Evolutionary conservation across 192 early-diverging fungal genomes (phyloP).

Genomic region (Gonapodya sp.): DNA sequence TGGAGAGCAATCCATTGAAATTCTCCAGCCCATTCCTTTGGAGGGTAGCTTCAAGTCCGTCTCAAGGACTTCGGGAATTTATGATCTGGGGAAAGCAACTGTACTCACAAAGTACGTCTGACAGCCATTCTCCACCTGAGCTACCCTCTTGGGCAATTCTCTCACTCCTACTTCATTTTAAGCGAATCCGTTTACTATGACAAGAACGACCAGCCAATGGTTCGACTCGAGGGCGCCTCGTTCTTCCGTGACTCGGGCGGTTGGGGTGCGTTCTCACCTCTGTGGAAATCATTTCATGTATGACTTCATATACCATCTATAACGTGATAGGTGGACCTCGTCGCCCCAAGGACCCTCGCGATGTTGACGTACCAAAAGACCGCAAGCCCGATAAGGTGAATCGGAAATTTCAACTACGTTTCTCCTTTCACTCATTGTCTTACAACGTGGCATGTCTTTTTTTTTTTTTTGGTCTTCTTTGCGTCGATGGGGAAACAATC

Average conservation of each 20-base stretch:
- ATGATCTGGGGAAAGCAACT: constrained; percentile 46
- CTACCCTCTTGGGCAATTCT: no score
- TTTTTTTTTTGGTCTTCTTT: no score
- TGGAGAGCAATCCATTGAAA: constrained; percentile 60
- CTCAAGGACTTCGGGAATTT: constrained; percentile 50
- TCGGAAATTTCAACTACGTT: no score
- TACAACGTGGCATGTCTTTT: no score
- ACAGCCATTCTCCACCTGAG: background rate
- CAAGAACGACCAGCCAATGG: constrained; percentile 19
- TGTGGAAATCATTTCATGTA: background rate
- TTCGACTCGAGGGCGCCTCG: constrained; percentile 23
- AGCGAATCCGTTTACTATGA: constrained; percentile 40
- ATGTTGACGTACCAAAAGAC: constrained; percentile 29
- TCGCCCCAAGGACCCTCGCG: constrained; percentile 42
- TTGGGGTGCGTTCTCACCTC: background rate
- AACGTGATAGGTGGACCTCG: constrained; percentile 43
- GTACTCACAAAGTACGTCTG: background rate
- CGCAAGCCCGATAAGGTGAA: constrained; percentile 55
- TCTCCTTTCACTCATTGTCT: no score
- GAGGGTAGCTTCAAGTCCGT: constrained; percentile 49
- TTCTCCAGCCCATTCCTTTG: constrained; percentile 43
- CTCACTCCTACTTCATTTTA: no score
- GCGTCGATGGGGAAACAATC: no score
- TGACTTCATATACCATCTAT: background rate
- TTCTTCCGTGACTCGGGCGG: constrained; percentile 6